These are phyloP conservation scores for Begonia loranthoides DNA, from an alignment of 306 rosid genomes.

Conservation along the genomic window DNA sequence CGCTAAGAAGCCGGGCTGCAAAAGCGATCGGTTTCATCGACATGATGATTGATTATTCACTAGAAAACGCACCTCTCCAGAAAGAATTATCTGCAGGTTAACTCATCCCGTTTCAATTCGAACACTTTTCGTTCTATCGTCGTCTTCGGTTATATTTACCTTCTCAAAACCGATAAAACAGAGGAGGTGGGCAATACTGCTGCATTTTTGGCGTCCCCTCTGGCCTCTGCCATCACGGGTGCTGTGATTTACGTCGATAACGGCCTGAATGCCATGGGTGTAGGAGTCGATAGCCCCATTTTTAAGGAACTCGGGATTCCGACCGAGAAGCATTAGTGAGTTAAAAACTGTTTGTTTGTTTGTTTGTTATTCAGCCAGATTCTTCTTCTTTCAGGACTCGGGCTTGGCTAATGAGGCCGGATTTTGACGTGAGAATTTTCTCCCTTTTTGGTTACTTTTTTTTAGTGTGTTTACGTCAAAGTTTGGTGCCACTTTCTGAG, in stretches of 20 bases:
- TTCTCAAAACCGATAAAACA: conserved; percentile 21
- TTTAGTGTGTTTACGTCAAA: too few relatives aligned
- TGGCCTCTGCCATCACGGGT: conserved; percentile 90
- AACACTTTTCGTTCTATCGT: background rate
- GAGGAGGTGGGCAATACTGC: conserved; percentile 89
- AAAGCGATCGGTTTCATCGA: conserved; percentile 95
- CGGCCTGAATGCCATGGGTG: conserved; percentile 92
- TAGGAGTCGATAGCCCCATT: conserved; percentile 71
- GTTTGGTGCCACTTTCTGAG: too few relatives aligned
- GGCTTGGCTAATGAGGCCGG: background rate
- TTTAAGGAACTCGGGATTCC: conserved; percentile 40
- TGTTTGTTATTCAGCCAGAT: too few relatives aligned
- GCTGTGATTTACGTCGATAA: conserved; percentile 76
- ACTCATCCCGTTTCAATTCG: background rate
- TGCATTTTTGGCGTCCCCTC: conserved; percentile 73
- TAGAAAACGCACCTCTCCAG: conserved; percentile 73
- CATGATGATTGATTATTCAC: conserved; percentile 84
- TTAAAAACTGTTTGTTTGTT: background rate
- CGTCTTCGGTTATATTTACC: background rate
- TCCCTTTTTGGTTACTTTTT: too few relatives aligned
- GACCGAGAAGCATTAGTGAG: conserved; percentile 18
- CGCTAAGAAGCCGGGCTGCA: conserved; percentile 91
- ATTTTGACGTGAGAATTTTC: background rate
- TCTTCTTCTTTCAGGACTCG: background rate
- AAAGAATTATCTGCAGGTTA: conserved; percentile 80